Conservation (phyloP, 306 rosid species). For the Glycine soja region DNA sequence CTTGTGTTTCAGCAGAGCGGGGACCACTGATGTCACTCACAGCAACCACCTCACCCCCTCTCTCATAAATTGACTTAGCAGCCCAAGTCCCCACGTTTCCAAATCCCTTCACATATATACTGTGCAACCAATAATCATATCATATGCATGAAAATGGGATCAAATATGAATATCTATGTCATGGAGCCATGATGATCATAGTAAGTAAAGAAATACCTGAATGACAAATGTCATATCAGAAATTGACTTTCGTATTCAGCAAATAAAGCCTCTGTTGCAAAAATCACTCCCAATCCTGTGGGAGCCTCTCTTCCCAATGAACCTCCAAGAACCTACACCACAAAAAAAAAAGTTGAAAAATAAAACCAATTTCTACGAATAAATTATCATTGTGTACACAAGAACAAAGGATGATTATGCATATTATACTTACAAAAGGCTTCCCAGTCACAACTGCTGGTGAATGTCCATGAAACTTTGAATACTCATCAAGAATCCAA, state of each 20-base stretch:
- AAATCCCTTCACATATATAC: slow-evolving; percentile 19
- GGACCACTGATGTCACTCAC: slow-evolving; percentile 71
- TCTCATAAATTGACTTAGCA: slow-evolving; percentile 61
- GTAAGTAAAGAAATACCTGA: slow-evolving; percentile 53
- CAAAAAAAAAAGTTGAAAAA: not conserved
- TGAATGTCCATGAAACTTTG: slow-evolving; percentile 79
- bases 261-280: slow-evolving; percentile 70
- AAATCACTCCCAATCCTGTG: slow-evolving; percentile 67
- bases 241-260: slow-evolving; percentile 63
- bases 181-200: not conserved
- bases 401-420: not conserved
- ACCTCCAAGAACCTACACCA: slow-evolving; percentile 72
- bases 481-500: slow-evolving; percentile 81
- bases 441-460: slow-evolving; percentile 81
- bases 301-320: slow-evolving; percentile 79
- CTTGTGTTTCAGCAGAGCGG: slow-evolving; percentile 63
- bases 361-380: not conserved
- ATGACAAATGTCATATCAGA: slow-evolving; percentile 60
- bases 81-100: slow-evolving; percentile 79
- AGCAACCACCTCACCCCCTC: slow-evolving; percentile 66
- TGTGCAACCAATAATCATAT: too few relatives aligned
- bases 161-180: not conserved
- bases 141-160: not conserved
- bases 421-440: slow-evolving; percentile 61
- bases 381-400: not conserved